phyloP scores from a whole-genome alignment of 2,329 filamentous ascomycete species.

The Scedosporium apiospermum region DNA sequence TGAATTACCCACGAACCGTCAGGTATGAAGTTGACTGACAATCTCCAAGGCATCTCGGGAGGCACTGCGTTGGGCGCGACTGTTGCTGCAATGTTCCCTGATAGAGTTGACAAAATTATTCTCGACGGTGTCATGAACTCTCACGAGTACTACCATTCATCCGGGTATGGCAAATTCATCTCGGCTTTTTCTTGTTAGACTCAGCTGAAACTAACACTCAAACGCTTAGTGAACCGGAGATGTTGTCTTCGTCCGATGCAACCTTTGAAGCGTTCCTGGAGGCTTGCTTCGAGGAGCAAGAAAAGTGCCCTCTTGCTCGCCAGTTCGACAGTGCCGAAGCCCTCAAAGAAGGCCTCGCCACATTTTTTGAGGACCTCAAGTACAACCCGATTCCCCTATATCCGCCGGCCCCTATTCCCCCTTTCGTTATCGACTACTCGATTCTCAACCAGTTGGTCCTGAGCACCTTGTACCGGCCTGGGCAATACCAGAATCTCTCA shows the following conservation, averaged over 20 bases:
- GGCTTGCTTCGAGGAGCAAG: conserved; percentile 41
- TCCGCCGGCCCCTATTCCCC: conserved; percentile 28
- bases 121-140: conserved; percentile 26
- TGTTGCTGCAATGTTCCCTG: conserved; percentile 30
- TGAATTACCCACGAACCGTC: neutral
- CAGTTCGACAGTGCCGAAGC: conserved; percentile 23
- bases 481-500: conserved; percentile 31
- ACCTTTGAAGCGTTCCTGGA: conserved; percentile 43
- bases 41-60: conserved; percentile 25
- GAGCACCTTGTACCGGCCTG: conserved; percentile 34
- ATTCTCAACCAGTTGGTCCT: conserved; percentile 33
- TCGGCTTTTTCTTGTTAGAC: neutral
- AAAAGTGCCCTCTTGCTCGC: conserved; percentile 30
- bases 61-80: conserved; percentile 28
- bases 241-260: conserved; percentile 43
- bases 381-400: conserved; percentile 31
- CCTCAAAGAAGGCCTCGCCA: conserved; percentile 28
- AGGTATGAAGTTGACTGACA: neutral
- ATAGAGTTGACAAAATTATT: conserved; percentile 26
- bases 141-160: conserved; percentile 18
- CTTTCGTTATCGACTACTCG: conserved; percentile 40
- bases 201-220: neutral
- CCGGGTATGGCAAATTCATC: neutral
- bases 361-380: conserved; percentile 30
- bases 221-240: neutral